Evolutionary conservation across 208 protist species (phyloP).

Genomic region (Acanthamoeba divionensis): DNA sequence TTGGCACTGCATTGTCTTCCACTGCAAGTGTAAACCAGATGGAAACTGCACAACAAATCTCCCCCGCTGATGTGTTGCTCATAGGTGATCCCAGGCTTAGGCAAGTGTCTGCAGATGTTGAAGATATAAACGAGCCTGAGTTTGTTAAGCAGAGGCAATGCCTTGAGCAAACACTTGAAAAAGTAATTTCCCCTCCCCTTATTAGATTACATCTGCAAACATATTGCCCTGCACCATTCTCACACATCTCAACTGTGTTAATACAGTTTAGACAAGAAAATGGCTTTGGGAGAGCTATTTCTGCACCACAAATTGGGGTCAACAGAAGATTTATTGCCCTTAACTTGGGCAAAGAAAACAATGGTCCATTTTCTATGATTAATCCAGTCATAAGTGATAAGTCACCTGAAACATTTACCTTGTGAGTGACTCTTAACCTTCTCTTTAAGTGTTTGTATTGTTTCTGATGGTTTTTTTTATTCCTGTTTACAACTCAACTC

Average conservation of each 20-base stretch:
- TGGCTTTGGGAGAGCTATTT: constrained; percentile 12
- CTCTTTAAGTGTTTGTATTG: background rate
- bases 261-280: background rate
- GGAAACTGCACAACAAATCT: background rate
- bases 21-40: background rate
- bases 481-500: background rate
- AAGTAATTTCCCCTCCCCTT: background rate
- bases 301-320: background rate
- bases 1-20: background rate
- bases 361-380: background rate
- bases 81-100: background rate
- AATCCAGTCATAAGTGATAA: constrained; percentile 10
- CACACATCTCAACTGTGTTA: background rate
- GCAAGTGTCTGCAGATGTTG: background rate
- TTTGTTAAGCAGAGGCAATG: background rate
- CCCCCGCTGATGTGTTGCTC: background rate
- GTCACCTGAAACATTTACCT: background rate
- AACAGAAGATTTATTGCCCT: constrained; percentile 27
- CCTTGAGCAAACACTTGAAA: background rate
- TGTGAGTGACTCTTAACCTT: background rate
- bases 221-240: background rate
- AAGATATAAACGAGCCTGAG: background rate
- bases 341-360: background rate
- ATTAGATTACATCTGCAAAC: background rate
- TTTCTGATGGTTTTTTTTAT: background rate